Evolutionary conservation across 2,329 filamentous ascomycete species (phyloP), one percentile per base, ranked within the genome.

Genomic region (Verticillium longisporum): DNA sequence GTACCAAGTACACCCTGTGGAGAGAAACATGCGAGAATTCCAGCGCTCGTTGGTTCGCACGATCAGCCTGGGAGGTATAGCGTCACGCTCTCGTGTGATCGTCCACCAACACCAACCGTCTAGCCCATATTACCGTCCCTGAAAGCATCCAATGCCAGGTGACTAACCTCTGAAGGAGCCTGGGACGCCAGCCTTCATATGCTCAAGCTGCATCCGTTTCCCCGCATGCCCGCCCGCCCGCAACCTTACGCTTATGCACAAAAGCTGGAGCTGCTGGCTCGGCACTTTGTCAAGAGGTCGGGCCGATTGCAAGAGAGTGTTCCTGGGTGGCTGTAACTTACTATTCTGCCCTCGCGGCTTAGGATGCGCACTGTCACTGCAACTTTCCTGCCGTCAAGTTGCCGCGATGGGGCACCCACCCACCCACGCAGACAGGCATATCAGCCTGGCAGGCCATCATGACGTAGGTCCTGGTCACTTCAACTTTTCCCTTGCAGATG

Each of bases 251-350:
- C 61, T 64, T 59, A 60, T 59, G 56, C 59, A 64, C 61, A 26
- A 10, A 10, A 53, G 18, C 45, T 53, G 62, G 61, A 45, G 41
- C 10, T 63, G 26, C 15, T 36, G 61, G 56, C 62, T 64, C 61
- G 59, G 62, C 59, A 62, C 56, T 62, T 58, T 57, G 62, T 57
- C 61, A 53, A 57, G 37, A 38, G 60, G 34, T 64, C 61, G 62
- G 61, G 58, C 62, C 53, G 62, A 61, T 59, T 60, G n/a, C 41
- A n/a, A 59, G 13, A 36, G 34, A 61, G 15, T n/a, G 38, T 41
- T 41, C 13, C 15, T 10, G 21, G 45, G 18, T 21, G 45, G 45
- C 45, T 53, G 18, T 21, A 26, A 10, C 7, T 53, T n/a, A 14
- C 18, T 32, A 41, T 11, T 18, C 32, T 21, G 15, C 10, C 15